These are phyloP conservation scores for Raddia distichophylla DNA, from an alignment of 176 grass and related monocot species.

Conservation along the genomic window DNA sequence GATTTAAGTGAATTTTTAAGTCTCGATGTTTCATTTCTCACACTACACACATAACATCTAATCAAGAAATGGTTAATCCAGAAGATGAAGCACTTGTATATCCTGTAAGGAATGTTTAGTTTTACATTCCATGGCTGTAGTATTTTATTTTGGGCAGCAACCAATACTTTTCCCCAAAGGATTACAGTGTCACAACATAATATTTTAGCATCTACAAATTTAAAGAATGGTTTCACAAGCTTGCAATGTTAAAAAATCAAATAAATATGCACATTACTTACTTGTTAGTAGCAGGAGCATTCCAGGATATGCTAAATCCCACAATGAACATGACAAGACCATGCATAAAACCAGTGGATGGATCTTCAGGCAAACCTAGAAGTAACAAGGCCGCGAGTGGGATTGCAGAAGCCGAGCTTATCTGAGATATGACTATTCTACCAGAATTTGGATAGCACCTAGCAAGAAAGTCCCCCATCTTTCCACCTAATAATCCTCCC, in stretches of 20 bases:
- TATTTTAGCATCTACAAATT: not conserved
- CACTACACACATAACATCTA: not conserved
- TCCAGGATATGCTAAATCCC: constrained; percentile 61
- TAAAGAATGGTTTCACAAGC: not conserved
- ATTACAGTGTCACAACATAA: not conserved
- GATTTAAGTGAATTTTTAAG: not conserved
- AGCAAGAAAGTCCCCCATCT: constrained; percentile 28
- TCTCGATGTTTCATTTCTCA: not conserved
- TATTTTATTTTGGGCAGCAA: not conserved
- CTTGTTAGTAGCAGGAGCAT: constrained; percentile 72
- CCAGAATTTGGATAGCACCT: constrained; percentile 7
- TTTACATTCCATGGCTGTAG: not conserved
- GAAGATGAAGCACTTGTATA: not conserved
- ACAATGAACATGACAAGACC: constrained; percentile 59
- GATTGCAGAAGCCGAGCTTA: constrained; percentile 54
- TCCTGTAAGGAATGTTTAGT: not conserved
- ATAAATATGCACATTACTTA: constrained; percentile 25
- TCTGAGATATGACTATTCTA: constrained; percentile 61
- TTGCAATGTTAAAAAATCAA: not conserved
- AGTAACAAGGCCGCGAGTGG: constrained; percentile 53
- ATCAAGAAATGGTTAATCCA: not conserved
- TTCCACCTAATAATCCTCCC: not conserved
- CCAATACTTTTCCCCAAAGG: not conserved
- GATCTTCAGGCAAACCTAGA: constrained; percentile 49
- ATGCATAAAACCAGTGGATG: constrained; percentile 39